phyloP scores from a whole-genome alignment of 2,329 filamentous ascomycete genomes.

The Colletotrichum sublineola region DNA sequence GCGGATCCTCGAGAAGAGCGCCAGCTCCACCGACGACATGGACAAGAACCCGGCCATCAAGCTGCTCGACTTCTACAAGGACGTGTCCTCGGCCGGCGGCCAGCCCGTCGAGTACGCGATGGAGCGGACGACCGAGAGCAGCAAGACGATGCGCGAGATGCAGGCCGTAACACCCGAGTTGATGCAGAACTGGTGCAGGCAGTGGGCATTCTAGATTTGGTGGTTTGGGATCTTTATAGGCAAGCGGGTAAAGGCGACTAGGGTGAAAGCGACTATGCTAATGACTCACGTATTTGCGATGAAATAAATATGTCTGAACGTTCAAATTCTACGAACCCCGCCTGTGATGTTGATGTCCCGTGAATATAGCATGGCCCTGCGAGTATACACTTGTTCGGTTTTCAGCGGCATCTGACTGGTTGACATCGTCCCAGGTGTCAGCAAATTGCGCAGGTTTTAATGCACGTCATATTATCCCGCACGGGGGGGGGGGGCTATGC shows the following conservation, averaged over 20 bases:
- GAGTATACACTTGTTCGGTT: background rate
- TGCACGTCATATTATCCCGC: background rate
- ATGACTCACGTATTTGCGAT: background rate
- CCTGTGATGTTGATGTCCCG: background rate
- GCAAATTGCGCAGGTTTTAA: background rate
- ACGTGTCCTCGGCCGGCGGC: conserved; percentile 44
- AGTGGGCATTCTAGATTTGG: conserved; percentile 55
- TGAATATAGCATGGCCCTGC: background rate
- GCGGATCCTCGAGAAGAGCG: conserved; percentile 56
- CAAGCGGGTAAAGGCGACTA: background rate
- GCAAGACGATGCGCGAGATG: conserved; percentile 57
- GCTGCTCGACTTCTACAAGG: conserved; percentile 63
- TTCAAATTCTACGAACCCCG: background rate
- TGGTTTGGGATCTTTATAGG: background rate
- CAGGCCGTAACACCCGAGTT: conserved; percentile 57
- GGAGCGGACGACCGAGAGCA: conserved; percentile 54
- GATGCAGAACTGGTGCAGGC: conserved; percentile 62
- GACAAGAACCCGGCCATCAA: conserved; percentile 64
- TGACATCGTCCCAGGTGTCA: background rate
- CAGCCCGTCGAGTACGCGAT: conserved; percentile 56
- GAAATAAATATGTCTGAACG: background rate
- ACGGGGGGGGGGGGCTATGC: background rate
- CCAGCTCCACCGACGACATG: conserved; percentile 52
- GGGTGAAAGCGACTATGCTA: background rate
- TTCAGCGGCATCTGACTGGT: background rate